phyloP scores from a whole-genome alignment of 768 basidiomycete genomes.

The Termitomyces heimii region DNA sequence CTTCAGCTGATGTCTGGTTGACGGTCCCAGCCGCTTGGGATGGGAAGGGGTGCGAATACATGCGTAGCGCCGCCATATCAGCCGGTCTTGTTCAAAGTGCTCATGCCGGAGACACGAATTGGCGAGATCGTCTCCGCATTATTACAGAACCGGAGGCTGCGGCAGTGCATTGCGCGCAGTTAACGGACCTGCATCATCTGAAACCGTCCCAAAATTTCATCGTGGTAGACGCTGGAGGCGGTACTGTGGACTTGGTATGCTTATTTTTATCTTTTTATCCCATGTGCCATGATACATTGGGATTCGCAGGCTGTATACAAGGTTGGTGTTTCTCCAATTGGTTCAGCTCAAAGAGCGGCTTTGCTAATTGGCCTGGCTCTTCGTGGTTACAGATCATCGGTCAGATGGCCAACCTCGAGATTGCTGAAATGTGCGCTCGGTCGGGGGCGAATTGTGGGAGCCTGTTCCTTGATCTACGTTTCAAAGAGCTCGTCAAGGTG shows the following conservation, averaged over 20 bases:
- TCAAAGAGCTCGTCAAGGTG: constrained; percentile 73
- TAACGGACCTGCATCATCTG: constrained; percentile 76
- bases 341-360: neutral
- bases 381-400: constrained; percentile 59
- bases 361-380: neutral
- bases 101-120: constrained; percentile 61
- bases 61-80: constrained; percentile 78
- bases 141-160: constrained; percentile 85
- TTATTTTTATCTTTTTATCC: constrained; percentile 10
- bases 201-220: constrained; percentile 82
- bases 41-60: constrained; percentile 75
- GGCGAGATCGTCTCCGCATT: constrained; percentile 78
- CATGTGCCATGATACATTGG: constrained; percentile 19
- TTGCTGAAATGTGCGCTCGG: constrained; percentile 85
- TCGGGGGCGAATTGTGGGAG: constrained; percentile 87
- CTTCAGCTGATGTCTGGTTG: constrained; percentile 78
- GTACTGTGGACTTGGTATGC: constrained; percentile 47
- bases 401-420: constrained; percentile 74
- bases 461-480: constrained; percentile 82
- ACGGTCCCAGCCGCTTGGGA: constrained; percentile 93
- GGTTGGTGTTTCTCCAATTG: constrained; percentile 18
- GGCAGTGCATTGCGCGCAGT: constrained; percentile 83
- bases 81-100: constrained; percentile 76
- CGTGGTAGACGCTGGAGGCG: constrained; percentile 89
- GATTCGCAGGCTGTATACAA: constrained; percentile 49